phyloP scores from a whole-genome alignment of 768 basidiomycete genomes.

The Mycena pura region DNA sequence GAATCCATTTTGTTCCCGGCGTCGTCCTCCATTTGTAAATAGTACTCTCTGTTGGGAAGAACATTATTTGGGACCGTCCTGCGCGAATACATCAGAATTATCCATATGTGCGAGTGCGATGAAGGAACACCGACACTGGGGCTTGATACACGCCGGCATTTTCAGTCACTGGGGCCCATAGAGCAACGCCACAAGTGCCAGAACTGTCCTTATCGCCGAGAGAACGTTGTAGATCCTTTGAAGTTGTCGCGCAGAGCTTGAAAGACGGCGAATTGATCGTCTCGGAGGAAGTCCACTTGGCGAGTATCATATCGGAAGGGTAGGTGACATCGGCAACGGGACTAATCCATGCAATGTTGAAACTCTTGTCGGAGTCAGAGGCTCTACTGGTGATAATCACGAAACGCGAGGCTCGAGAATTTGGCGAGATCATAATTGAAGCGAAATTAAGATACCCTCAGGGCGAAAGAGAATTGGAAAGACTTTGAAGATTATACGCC shows the following conservation, averaged over 20 bases:
- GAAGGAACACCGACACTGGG: background rate
- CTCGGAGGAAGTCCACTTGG: constrained; percentile 12
- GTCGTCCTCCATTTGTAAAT: constrained; percentile 6
- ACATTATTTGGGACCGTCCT: constrained; percentile 14
- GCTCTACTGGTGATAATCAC: constrained; percentile 1
- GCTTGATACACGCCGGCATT: constrained; percentile 13
- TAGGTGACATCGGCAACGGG: constrained; percentile 13
- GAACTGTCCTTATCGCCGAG: background rate
- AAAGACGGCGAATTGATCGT: constrained; percentile 4
- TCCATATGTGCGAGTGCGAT: background rate
- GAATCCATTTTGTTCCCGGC: constrained; percentile 10
- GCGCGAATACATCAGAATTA: background rate
- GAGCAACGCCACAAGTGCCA: constrained; percentile 4
- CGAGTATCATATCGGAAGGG: constrained; percentile 9
- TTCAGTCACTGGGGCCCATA: constrained; percentile 6
- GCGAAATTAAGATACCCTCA: background rate
- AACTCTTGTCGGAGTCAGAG: background rate
- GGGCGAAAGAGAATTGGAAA: background rate
- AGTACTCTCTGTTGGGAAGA: constrained; percentile 5
- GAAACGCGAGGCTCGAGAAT: background rate
- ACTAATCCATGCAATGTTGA: constrained; percentile 18
- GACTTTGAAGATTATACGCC: background rate
- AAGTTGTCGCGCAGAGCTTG: constrained; percentile 13
- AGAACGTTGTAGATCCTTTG: background rate
- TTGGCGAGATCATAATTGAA: background rate